Evolutionary conservation across 257 asterid species (phyloP).

Genomic region (Nicotiana attenuata): DNA sequence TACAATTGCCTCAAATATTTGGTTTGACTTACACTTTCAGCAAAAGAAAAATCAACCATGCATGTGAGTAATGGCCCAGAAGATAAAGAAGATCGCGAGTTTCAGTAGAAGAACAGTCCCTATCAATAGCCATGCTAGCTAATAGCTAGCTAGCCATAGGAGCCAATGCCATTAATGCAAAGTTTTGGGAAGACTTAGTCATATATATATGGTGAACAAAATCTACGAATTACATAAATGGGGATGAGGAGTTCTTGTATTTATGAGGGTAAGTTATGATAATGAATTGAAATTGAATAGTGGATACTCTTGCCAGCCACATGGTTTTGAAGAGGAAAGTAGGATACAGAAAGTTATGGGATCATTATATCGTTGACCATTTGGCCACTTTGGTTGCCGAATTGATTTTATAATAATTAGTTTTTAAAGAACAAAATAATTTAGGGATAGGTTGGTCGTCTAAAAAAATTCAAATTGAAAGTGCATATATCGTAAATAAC

Average conservation of each 20-base stretch:
- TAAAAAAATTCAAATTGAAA: no score
- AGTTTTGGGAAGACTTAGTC: not conserved
- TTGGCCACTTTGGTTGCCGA: not conserved
- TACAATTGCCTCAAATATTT: not conserved
- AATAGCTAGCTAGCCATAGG: not conserved
- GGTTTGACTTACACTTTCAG: not conserved
- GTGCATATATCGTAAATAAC: no score
- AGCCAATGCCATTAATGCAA: not conserved
- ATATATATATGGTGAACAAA: not conserved
- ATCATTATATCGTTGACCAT: not conserved
- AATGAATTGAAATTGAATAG: not conserved
- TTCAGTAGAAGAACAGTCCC: not conserved
- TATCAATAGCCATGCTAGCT: not conserved
- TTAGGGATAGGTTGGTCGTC: not conserved
- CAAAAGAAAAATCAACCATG: not conserved
- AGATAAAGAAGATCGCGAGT: not conserved
- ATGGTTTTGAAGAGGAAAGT: not conserved
- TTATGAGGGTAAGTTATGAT: not conserved
- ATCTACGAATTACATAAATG: not conserved
- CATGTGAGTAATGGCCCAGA: constrained; percentile 7
- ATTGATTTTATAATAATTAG: not conserved
- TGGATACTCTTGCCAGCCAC: not conserved
- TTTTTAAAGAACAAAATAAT: no score
- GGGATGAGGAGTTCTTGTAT: not conserved
- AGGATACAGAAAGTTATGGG: constrained; percentile 1